Conservation (phyloP, 495 filamentous ascomycete genomes). For the Neurospora sp. region DNA sequence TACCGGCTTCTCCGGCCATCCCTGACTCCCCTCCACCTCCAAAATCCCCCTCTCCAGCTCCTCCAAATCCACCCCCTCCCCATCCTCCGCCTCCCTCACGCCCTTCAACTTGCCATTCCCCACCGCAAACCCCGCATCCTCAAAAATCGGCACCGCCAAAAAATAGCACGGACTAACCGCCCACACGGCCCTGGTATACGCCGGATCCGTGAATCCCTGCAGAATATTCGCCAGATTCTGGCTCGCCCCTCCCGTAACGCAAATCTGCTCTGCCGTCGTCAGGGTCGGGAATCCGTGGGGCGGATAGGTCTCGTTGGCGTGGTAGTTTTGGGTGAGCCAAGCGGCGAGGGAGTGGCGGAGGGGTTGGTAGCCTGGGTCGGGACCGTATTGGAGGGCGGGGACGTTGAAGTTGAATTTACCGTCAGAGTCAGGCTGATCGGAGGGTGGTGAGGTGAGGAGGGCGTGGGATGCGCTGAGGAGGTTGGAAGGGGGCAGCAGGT, state of each 20-base stretch:
- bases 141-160: conserved; percentile 67
- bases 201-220: conserved; percentile 65
- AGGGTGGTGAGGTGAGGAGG: conserved; percentile 30
- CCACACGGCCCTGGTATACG: conserved; percentile 68
- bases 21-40: conserved; percentile 25
- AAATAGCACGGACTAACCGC: conserved; percentile 73
- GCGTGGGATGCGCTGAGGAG: conserved; percentile 44
- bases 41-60: conserved; percentile 39
- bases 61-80: conserved; percentile 58
- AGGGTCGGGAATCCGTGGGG: neutral
- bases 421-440: neutral
- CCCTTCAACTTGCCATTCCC: conserved; percentile 42
- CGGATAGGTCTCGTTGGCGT: neutral
- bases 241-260: conserved; percentile 70
- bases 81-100: conserved; percentile 53
- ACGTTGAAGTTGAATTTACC: conserved; percentile 31
- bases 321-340: conserved; percentile 44
- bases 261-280: conserved; percentile 49
- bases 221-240: conserved; percentile 67
- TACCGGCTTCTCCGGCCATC: conserved; percentile 5
- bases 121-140: conserved; percentile 56
- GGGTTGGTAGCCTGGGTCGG: conserved; percentile 63
- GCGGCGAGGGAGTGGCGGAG: conserved; percentile 51
- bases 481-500: conserved; percentile 53
- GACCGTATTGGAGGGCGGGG: conserved; percentile 62